Conservation (phyloP, 2,329 filamentous ascomycete species). For the Grosmannia serpens region DNA sequence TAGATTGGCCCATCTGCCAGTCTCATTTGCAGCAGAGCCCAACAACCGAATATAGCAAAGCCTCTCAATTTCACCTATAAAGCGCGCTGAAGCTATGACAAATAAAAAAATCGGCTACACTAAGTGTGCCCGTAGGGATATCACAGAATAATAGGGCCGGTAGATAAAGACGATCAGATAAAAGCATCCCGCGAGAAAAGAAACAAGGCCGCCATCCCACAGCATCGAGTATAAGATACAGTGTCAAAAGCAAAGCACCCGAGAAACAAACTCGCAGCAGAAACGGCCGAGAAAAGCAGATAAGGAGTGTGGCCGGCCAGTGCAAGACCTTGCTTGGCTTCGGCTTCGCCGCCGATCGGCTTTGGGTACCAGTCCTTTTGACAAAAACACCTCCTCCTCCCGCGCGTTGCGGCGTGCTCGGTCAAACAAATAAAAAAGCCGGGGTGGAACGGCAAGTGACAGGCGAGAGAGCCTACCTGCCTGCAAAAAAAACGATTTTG, state of each 20-base stretch:
- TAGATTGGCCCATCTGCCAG: neutral
- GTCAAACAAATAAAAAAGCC: neutral
- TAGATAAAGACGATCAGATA: neutral
- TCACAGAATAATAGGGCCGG: neutral
- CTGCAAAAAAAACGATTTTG: neutral
- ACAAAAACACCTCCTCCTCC: neutral
- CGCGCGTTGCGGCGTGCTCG: neutral
- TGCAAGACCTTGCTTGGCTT: neutral
- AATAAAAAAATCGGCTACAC: neutral
- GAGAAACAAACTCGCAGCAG: neutral
- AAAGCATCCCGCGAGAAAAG: neutral
- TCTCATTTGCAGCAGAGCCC: neutral
- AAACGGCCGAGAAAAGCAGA: neutral
- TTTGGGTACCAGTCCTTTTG: neutral
- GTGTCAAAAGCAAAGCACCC: neutral
- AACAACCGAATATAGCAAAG: neutral
- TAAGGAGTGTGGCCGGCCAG: neutral
- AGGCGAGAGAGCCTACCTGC: neutral
- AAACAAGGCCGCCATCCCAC: neutral
- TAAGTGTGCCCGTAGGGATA: neutral
- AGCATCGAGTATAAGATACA: neutral
- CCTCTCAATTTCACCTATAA: neutral
- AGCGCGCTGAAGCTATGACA: neutral
- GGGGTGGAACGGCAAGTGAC: neutral
- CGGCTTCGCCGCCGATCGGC: neutral